Percentiles rank a stretch among this genome's conserved stretches.
Conservation (phyloP, 202 grass and related monocot species). For the Brachypodium distachyon region DNA sequence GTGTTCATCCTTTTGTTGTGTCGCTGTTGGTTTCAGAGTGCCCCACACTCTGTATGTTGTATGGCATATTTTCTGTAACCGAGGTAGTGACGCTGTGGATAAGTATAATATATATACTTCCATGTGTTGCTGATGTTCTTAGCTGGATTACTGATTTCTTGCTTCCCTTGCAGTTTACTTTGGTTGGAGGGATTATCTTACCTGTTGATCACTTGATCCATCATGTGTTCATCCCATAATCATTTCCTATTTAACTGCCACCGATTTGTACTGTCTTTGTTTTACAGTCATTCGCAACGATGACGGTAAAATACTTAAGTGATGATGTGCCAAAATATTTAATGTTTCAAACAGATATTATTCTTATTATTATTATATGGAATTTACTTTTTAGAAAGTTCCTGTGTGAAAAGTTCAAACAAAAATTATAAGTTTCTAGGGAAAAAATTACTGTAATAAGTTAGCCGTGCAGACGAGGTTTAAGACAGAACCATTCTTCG, state of each 20-base stretch:
- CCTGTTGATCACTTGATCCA: not conserved
- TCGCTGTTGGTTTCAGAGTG: not conserved
- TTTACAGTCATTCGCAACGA: not conserved
- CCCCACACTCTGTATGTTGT: not conserved
- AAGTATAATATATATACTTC: constrained; percentile 2
- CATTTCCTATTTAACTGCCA: not conserved
- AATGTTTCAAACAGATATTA: too few relatives aligned
- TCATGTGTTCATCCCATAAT: not conserved
- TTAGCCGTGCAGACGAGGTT: too few relatives aligned
- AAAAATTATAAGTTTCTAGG: too few relatives aligned
- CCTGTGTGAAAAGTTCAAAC: too few relatives aligned
- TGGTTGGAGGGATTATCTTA: not conserved
- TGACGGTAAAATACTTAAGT: too few relatives aligned
- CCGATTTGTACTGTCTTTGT: not conserved
- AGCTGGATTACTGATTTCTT: not conserved
- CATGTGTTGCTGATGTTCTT: not conserved
- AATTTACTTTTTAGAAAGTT: too few relatives aligned
- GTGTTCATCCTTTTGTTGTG: not conserved
- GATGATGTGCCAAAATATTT: too few relatives aligned
- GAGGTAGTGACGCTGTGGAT: constrained; percentile 29
- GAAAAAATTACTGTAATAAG: too few relatives aligned
- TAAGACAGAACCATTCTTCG: too few relatives aligned
- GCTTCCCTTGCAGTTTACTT: not conserved
- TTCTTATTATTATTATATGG: too few relatives aligned
- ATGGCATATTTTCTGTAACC: constrained; percentile 11